phyloP scores from a whole-genome alignment of 129 eudicot genomes.

The Tagetes erecta region DNA sequence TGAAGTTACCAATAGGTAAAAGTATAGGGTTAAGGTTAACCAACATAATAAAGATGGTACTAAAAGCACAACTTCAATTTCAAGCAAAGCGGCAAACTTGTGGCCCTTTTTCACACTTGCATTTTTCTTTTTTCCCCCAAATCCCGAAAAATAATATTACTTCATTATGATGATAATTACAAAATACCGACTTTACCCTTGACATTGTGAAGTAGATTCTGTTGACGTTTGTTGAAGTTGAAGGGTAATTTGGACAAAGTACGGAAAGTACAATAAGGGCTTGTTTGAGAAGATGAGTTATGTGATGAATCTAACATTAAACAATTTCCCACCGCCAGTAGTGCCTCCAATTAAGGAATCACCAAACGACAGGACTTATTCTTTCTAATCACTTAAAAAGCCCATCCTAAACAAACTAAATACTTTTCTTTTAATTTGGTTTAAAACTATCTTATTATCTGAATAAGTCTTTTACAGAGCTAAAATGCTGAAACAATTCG shows the following conservation, averaged over 20 bases:
- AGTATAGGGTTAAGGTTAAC: no score
- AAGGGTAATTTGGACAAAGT: constrained; percentile 34
- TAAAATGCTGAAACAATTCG: no score
- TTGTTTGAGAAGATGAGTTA: constrained; percentile 30
- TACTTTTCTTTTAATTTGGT: no score
- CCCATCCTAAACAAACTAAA: neutral
- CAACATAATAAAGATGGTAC: no score
- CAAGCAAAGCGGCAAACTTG: constrained; percentile 68
- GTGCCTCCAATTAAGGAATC: constrained; percentile 48
- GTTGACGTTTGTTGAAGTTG: neutral
- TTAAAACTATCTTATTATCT: no score
- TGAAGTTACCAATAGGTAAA: neutral
- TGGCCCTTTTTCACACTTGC: constrained; percentile 35
- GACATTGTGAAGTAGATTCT: neutral
- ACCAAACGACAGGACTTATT: constrained; percentile 26
- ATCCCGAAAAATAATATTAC: neutral
- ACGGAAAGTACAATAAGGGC: constrained; percentile 39
- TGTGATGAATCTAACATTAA: constrained; percentile 3
- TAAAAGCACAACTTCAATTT: constrained; percentile 51
- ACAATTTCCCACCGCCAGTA: constrained; percentile 30
- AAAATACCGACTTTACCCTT: constrained; percentile 23
- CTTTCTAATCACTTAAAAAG: constrained; percentile 7
- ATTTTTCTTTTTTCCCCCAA: constrained; percentile 4
- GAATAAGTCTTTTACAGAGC: no score
- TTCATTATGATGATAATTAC: neutral